Base-by-base conservation (phyloP, 768 basidiomycete genomes). In the Serendipita sp. region DNA sequence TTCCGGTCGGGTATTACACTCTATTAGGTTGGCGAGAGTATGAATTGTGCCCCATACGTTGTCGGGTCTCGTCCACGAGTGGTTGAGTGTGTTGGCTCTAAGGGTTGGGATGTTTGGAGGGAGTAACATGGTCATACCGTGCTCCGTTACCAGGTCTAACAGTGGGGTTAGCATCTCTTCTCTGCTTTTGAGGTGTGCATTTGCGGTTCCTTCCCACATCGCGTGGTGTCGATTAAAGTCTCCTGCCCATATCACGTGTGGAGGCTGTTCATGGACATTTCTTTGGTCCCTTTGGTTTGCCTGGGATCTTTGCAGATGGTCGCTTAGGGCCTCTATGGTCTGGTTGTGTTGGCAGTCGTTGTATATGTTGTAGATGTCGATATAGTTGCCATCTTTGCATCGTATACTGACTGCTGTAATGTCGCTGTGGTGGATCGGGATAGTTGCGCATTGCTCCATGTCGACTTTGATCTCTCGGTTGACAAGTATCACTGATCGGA, bases 41-140 rank as follows among this genome's bases (percentile, higher is more conserved):
- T 65, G 38, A 0, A 51, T 41, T 3, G 75, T 67, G 36, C 68
- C 66, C 66, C 77, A 81, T 0, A 81, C 75, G 63, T 82, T 81
- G 70, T 81, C 78, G 2, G 74, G 72, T 7, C 75, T 62, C 3
- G 76, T 75, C 56, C 23, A 23, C 23, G 23, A 23, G 23, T 23
- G 23, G 23, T 69, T 72, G 64, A 77, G 78, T 13, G 74, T 73
- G 0, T 44, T 56, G 0, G 74, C 69, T 36, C 32, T 36, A 0
- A 81, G 71, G 0, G 77, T 83, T 0, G 78, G 78, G 0, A 71
- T 69, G 0, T 69, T 70, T 8, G 69, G 64, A 0, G 74, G 76
- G 0, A 82, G 73, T 0, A 71, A 64, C 76, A 78, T 76, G 0
- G 65, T 4, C 69, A 82, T 71, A 0, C 68, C 66, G 60, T 74